phyloP scores from a whole-genome alignment of 495 filamentous ascomycete species.

The Melanomma pulvis-pyrius region DNA sequence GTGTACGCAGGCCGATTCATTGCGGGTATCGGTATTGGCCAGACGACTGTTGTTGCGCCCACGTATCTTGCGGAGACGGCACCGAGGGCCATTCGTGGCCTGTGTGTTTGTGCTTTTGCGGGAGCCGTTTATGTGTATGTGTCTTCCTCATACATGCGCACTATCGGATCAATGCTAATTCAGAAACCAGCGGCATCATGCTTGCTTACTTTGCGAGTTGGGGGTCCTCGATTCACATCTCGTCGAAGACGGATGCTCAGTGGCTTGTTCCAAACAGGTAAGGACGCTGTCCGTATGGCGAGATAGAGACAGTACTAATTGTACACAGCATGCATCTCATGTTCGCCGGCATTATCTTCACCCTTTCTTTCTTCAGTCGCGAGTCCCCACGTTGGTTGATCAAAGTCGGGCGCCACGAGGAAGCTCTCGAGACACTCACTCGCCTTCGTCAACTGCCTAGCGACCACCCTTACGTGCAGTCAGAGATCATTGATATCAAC shows the following conservation, averaged over 20 bases:
- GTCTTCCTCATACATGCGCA: background rate
- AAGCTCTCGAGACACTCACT: conserved; percentile 52
- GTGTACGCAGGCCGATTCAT: conserved; percentile 71
- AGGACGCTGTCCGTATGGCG: background rate
- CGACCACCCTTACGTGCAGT: conserved; percentile 54
- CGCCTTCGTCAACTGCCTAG: conserved; percentile 54
- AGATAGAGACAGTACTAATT: no score
- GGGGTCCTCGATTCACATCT: conserved; percentile 61
- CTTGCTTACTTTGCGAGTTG: conserved; percentile 59
- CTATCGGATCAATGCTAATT: background rate
- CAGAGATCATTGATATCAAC: conserved; percentile 56
- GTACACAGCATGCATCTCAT: conserved; percentile 74
- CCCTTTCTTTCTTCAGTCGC: conserved; percentile 64
- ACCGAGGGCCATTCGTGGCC: conserved; percentile 63
- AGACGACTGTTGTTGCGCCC: conserved; percentile 66
- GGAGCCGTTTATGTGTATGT: conserved; percentile 59
- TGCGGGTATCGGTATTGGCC: conserved; percentile 67
- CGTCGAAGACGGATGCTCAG: conserved; percentile 58
- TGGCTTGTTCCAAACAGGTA: conserved; percentile 69
- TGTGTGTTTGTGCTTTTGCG: conserved; percentile 71
- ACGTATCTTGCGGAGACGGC: conserved; percentile 64
- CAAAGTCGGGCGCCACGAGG: conserved; percentile 53
- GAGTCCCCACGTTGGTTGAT: conserved; percentile 64
- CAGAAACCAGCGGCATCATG: conserved; percentile 53
- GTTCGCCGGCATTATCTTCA: conserved; percentile 68